Evolutionary conservation across 179 eudicot species (phyloP).

Genomic region (Gypsophila paniculata): DNA sequence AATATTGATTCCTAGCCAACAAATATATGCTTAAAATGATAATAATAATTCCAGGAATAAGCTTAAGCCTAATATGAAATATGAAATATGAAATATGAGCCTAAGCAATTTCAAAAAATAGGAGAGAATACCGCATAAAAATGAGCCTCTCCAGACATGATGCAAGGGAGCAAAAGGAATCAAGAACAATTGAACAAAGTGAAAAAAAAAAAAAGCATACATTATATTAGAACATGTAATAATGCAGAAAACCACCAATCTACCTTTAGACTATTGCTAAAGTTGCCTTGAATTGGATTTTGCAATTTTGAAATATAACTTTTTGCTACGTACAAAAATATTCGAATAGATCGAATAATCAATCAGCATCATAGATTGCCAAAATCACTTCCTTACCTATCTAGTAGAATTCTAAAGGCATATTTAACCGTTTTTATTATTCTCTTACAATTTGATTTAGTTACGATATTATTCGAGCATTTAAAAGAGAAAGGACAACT

Average conservation of each 20-base stretch:
- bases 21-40: no score
- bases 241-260: slow-evolving; percentile 24
- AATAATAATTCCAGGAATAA: no score
- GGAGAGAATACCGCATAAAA: no score
- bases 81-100: no score
- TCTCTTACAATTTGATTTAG: background rate
- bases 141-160: slow-evolving; percentile 16
- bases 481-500: no score
- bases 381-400: slow-evolving; percentile 14
- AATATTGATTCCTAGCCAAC: no score
- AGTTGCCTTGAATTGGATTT: slow-evolving; percentile 23
- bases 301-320: slow-evolving; percentile 13
- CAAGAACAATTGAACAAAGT: slow-evolving; percentile 25
- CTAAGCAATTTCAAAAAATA: no score
- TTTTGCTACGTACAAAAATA: slow-evolving; percentile 16
- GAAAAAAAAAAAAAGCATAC: slow-evolving; percentile 16
- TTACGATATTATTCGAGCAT: no score
- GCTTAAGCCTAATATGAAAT: no score
- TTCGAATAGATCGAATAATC: slow-evolving; percentile 25
- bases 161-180: slow-evolving; percentile 33
- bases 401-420: slow-evolving; percentile 16
- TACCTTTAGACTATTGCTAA: slow-evolving; percentile 19
- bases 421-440: background rate
- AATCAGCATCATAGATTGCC: slow-evolving; percentile 27
- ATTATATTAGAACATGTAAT: slow-evolving; percentile 15